Evolutionary conservation across 1,284 basidiomycete species (phyloP).

Genomic region (Sporisorium graminicola): DNA sequence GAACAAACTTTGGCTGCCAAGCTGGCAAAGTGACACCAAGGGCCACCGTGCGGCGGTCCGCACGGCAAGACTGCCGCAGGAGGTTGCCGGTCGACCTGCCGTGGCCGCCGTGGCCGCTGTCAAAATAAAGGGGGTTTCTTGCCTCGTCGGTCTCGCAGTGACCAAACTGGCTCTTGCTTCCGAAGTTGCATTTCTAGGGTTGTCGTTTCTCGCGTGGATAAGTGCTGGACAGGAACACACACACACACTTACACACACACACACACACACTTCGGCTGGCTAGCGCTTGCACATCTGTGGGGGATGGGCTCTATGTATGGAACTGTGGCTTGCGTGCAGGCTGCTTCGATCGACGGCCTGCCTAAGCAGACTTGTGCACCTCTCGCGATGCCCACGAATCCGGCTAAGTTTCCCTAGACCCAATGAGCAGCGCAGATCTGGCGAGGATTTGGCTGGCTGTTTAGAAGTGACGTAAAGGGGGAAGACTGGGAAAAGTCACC

Average conservation of each 20-base stretch:
- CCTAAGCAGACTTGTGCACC: too few relatives aligned
- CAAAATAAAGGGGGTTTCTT: too few relatives aligned
- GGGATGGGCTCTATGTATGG: slow-evolving; percentile 6
- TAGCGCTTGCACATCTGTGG: background rate
- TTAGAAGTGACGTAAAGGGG: slow-evolving; percentile 8
- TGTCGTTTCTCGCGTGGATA: background rate
- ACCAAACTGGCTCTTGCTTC: too few relatives aligned
- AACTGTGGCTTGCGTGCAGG: slow-evolving; percentile 15
- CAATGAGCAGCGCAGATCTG: background rate
- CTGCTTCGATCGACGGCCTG: background rate
- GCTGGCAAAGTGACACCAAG: background rate
- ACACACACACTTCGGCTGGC: too few relatives aligned
- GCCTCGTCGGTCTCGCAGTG: too few relatives aligned
- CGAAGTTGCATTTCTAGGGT: too few relatives aligned
- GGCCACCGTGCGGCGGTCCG: background rate
- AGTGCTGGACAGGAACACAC: slow-evolving; percentile 2
- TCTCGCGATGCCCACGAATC: slow-evolving; percentile 7
- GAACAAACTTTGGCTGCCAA: background rate
- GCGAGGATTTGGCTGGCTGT: background rate
- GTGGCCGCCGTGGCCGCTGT: slow-evolving; percentile 1
- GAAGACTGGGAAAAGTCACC: too few relatives aligned
- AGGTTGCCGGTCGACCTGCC: background rate
- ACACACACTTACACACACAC: too few relatives aligned
- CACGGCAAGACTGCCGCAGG: background rate
- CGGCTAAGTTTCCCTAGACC: too few relatives aligned